Evolutionary conservation across 768 basidiomycete genomes (phyloP), one percentile per base, ranked within the genome.

Genomic region (Russula ochroleuca): DNA sequence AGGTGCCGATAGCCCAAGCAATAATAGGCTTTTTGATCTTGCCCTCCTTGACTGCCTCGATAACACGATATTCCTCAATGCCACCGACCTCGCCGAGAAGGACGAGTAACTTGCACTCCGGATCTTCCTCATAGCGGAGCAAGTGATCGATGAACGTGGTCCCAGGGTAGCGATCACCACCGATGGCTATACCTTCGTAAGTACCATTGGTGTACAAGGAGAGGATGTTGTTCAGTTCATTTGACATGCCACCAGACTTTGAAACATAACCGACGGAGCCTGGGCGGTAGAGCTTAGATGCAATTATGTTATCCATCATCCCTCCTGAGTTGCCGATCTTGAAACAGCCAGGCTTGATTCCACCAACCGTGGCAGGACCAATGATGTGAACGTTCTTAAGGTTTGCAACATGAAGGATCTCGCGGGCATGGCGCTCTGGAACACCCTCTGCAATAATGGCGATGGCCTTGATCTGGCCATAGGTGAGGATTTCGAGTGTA

Each of bases 301-400:
- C 80, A 73, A 98, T 97, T 79, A 98, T 95, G 82, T 98, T 99
- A 82, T 99, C 96, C 95, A 98, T 97, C 96, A 98, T 98, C 72
- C 91, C 96, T 81, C 96, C 96, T 64, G 92, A 94, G 84, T 99
- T 99, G 72, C 96, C 96, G 71, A 98, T 98, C 76, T 95, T 85
- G 91, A 98, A 98, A 81, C 96, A 98, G 48, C 96, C 96, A 62
- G 96, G 95, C 82, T 99, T 99, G 82, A 99, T 97, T 72, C 96
- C 96, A 78, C 96, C 96, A 59, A 98, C 96, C 55, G 96, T 99
- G 28, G 97, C 97, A 63, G 97, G 97, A 41, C 97, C 96, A 61
- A 90, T 87, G 78, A 98, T 95, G 73, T 95, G 82, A 60, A 98
- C 93, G 43, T 83, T 83, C 79, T 91, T 93, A 73, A 83, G 80